phyloP scores from a whole-genome alignment of 768 basidiomycete species.

The Boletus subparvulus region DNA sequence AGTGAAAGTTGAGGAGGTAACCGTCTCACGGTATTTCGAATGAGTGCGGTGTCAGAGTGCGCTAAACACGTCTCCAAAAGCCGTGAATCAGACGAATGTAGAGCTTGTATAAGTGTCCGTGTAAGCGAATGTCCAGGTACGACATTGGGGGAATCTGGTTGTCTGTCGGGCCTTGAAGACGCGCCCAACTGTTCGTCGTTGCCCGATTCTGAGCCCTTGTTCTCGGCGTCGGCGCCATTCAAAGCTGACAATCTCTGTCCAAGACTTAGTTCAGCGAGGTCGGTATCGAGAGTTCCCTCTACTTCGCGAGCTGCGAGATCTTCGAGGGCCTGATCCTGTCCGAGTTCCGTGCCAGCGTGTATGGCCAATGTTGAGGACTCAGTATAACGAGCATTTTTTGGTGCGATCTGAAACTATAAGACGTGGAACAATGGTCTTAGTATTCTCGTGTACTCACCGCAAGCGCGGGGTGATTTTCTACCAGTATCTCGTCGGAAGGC shows the following conservation, averaged over 20 bases:
- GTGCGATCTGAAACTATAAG: conserved; percentile 37
- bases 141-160: conserved; percentile 35
- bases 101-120: conserved; percentile 90
- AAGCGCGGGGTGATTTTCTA: conserved; percentile 22
- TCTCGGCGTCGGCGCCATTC: conserved; percentile 46
- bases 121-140: conserved; percentile 86
- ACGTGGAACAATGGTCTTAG: background rate
- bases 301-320: conserved; percentile 49
- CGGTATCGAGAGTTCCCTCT: conserved; percentile 74
- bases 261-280: conserved; percentile 87
- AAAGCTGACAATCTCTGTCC: conserved; percentile 86
- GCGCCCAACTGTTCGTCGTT: conserved; percentile 47
- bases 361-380: conserved; percentile 63
- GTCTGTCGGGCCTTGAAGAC: conserved; percentile 16
- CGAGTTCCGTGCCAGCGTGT: conserved; percentile 63
- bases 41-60: conserved; percentile 77
- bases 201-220: conserved; percentile 39
- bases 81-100: conserved; percentile 90
- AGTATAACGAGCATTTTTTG: conserved; percentile 61
- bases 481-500: conserved; percentile 22
- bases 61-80: conserved; percentile 84
- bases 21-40: conserved; percentile 82
- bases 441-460: conserved; percentile 15
- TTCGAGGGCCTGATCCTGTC: conserved; percentile 54
- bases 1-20: conserved; percentile 86